These are phyloP conservation scores for Musa balbisiana DNA, from an alignment of 202 grass and related monocot genomes.

Conservation along the genomic window DNA sequence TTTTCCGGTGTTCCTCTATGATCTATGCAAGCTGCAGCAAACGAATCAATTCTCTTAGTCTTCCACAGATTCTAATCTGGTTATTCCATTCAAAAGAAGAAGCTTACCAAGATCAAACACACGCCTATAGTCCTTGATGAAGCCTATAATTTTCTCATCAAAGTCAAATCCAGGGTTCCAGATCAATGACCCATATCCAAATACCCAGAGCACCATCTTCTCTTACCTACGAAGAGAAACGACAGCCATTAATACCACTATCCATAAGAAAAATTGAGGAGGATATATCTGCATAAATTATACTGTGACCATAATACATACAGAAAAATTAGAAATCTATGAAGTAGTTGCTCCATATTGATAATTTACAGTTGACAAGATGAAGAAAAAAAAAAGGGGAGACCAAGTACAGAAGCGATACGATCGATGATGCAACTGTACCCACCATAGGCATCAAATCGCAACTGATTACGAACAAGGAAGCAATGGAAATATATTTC, in stretches of 20 bases:
- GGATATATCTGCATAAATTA: background rate
- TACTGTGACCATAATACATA: background rate
- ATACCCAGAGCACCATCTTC: constrained; percentile 17
- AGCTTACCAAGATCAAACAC: constrained; percentile 16
- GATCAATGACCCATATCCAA: constrained; percentile 16
- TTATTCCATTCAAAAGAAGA: background rate
- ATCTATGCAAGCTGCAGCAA: constrained; percentile 11
- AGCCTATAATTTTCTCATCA: constrained; percentile 15
- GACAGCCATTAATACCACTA: background rate
- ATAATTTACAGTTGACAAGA: too few species aligned
- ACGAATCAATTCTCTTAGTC: too few species aligned
- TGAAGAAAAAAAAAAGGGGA: too few species aligned
- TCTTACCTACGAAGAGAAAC: background rate
- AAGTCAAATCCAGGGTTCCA: constrained; percentile 24
- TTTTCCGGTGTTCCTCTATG: constrained; percentile 17
- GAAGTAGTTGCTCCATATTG: too few species aligned
- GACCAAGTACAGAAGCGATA: too few species aligned
- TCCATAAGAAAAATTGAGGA: background rate
- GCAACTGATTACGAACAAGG: too few species aligned
- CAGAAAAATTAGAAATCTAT: too few species aligned
- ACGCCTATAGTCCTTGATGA: constrained; percentile 18
- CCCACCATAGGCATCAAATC: too few species aligned
- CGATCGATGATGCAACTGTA: too few species aligned
- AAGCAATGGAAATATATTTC: too few species aligned
- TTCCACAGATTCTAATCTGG: background rate